Evolutionary conservation across 352 stramenopile genomes (phyloP), one percentile per base, ranked within the genome.

Genomic region (Pythium monospermum): DNA sequence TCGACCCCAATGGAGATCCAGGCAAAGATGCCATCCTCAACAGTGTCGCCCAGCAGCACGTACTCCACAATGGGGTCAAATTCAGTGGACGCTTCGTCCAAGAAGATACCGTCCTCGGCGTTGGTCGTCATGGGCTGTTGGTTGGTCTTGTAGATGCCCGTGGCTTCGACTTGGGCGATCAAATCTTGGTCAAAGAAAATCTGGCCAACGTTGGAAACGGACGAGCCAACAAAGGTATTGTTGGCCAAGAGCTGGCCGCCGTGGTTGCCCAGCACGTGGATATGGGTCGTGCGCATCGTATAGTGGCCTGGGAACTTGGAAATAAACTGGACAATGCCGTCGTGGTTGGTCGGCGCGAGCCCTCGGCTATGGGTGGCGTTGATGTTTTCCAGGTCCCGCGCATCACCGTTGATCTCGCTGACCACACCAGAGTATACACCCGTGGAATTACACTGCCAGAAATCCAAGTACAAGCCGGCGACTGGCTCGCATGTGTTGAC

Each of bases 1-100:
- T 74, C 66, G 7, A 74, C 54, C 21, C 66, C 66, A 15, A 71
- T 40, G 1, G 66, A 69, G 56, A 75, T 63, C 66, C 66, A 75
- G 22, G 66, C 57, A 48, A 75, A 49, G 15, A 71, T 43, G 27
- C 61, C 66, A 36, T 74, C 61, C 19, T 44, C 36, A 28, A 71
- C 48, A 15, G 31, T 52, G 27, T 70, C 61, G 31, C 66, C 66
- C 47, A 75, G 45, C 21, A 61, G 32, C 32, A 64, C 59, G 46
- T 74, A 71, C 54, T 71, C 40, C 19, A 74, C 49, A 13, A 74
- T 41, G 8, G 66, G 66, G 30, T 74, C 66, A 36, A 69, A 74
- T 31, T 57, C 54, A n/a, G 53, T 31, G 6, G 53, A 55, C 2
- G 57, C 54, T 18, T 68, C 59, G 39, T 76, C 56, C 5, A 63